phyloP scores from a whole-genome alignment of 2,329 filamentous ascomycete genomes.

The Zymoseptoria tritici region DNA sequence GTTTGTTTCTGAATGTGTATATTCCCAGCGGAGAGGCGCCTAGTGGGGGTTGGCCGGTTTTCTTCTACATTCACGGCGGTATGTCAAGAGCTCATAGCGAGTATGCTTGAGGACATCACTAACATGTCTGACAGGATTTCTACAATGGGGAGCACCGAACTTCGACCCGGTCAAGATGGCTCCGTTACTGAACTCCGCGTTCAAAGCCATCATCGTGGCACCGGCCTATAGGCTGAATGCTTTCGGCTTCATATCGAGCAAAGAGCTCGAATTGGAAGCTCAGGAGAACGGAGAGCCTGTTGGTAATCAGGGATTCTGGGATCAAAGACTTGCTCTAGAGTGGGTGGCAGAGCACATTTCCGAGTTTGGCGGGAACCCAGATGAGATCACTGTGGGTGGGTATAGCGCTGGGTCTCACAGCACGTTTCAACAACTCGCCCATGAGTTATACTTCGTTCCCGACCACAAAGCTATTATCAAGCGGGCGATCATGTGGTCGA shows the following conservation, averaged over 20 bases:
- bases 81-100: background rate
- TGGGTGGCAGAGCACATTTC: constrained; percentile 47
- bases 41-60: constrained; percentile 48
- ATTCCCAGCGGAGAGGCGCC: constrained; percentile 42
- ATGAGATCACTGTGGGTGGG: constrained; percentile 47
- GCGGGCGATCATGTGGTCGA: constrained; percentile 48
- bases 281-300: constrained; percentile 30
- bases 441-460: constrained; percentile 45
- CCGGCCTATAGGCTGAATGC: constrained; percentile 52
- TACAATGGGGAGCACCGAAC: constrained; percentile 50
- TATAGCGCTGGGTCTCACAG: constrained; percentile 53
- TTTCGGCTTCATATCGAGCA: constrained; percentile 49
- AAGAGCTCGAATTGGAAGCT: constrained; percentile 41
- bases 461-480: constrained; percentile 42
- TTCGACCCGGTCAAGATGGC: constrained; percentile 33
- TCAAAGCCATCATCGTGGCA: constrained; percentile 46
- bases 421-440: constrained; percentile 50
- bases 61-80: constrained; percentile 48
- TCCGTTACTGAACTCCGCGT: constrained; percentile 43
- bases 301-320: constrained; percentile 51
- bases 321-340: constrained; percentile 48
- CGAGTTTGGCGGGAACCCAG: constrained; percentile 43
- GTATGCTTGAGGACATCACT: background rate
- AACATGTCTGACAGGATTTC: constrained; percentile 37
- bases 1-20: constrained; percentile 51